Percentiles rank a stretch among this genome's conserved stretches.
These are phyloP conservation scores for Rhizopus delemar DNA, from an alignment of 371 early-diverging fungal genomes.

Conservation along the genomic window DNA sequence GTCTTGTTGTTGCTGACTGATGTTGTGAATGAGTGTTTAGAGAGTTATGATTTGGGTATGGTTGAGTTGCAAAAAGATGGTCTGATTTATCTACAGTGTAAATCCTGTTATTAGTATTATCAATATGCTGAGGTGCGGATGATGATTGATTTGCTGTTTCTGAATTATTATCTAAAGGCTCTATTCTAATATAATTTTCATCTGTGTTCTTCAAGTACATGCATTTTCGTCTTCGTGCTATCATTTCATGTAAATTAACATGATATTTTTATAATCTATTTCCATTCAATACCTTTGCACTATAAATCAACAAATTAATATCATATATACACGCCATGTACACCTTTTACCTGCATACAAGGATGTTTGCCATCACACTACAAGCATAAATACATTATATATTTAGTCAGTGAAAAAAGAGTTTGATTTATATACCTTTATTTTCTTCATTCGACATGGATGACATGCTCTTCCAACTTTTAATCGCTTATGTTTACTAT, in stretches of 20 bases:
- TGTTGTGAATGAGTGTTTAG: not conserved
- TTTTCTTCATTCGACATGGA: conserved; percentile 54
- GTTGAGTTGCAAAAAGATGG: conserved; percentile 28
- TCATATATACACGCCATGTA: conserved; percentile 1
- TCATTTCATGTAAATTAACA: not conserved
- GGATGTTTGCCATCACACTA: conserved; percentile 57
- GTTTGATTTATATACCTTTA: conserved; percentile 32
- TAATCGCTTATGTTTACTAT: conserved; percentile 48
- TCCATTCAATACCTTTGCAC: conserved; percentile 45
- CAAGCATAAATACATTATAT: not conserved
- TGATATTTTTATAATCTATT: not conserved
- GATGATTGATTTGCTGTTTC: not conserved
- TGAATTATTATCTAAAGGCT: conserved; percentile 30
- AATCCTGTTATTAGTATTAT: conserved; percentile 16
- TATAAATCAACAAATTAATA: conserved; percentile 15
- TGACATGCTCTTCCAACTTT: conserved; percentile 53
- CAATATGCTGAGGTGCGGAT: too few species aligned
- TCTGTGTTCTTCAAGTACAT: conserved; percentile 51
- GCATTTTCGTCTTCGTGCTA: conserved; percentile 51
- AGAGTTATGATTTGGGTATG: conserved; percentile 1
- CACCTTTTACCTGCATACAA: conserved; percentile 51
- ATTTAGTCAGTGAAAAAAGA: not conserved
- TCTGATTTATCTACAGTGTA: conserved; percentile 27
- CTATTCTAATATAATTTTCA: conserved; percentile 48
- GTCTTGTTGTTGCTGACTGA: conserved; percentile 25